Evolutionary conservation across 768 basidiomycete species (phyloP).

Genomic region (Psilocybe cyanescens): DNA sequence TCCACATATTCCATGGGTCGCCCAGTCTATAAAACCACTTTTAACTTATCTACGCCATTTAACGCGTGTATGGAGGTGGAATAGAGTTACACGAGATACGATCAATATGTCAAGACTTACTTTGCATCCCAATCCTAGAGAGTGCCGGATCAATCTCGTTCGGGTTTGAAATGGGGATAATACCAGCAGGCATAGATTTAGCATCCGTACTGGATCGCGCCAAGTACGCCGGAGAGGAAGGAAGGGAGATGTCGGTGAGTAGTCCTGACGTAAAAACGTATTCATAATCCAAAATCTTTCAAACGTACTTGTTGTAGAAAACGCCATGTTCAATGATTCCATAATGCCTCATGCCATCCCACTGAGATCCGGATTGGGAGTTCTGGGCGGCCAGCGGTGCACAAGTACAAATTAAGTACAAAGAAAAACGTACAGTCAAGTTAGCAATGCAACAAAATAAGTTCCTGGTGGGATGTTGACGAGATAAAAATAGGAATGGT

Average conservation of each 20-base stretch:
- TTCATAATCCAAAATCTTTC: background rate
- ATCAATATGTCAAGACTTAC: slow-evolving; percentile 39
- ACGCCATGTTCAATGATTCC: slow-evolving; percentile 54
- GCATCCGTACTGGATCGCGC: slow-evolving; percentile 28
- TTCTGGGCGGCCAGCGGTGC: slow-evolving; percentile 44
- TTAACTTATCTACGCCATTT: too few species aligned
- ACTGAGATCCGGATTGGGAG: slow-evolving; percentile 72
- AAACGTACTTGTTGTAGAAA: slow-evolving; percentile 63
- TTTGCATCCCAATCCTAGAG: slow-evolving; percentile 67
- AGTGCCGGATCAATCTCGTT: slow-evolving; percentile 47
- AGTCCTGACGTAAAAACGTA: too few species aligned
- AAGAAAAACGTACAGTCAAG: background rate
- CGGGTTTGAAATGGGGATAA: slow-evolving; percentile 52
- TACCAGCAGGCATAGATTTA: slow-evolving; percentile 45
- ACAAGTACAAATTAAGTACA: background rate
- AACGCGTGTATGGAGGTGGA: too few species aligned
- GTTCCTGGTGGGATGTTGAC: background rate
- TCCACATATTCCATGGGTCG: slow-evolving; percentile 70
- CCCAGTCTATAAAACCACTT: slow-evolving; percentile 54
- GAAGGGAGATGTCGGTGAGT: background rate
- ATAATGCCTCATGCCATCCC: slow-evolving; percentile 69
- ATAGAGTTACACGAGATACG: too few species aligned
- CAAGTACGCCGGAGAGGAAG: background rate
- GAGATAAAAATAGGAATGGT: background rate
- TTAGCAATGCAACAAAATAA: background rate